Base-by-base conservation (phyloP, 176 grass and related monocot species). In the Oryza meridionalis region DNA sequence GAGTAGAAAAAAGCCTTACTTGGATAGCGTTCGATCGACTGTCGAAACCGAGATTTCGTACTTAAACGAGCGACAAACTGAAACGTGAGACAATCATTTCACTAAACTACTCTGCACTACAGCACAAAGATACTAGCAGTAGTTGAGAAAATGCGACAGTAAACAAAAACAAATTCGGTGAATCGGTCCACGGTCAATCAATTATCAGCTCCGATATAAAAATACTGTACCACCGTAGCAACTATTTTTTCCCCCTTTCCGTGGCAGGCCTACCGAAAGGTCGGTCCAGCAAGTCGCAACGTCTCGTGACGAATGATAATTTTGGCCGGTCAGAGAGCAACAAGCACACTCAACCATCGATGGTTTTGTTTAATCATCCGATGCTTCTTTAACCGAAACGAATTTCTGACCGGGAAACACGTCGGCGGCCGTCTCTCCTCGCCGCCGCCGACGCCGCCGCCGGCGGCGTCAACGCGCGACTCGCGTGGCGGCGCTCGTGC, bases 281-380 rank as follows among this genome's bases (percentile, higher is more conserved):
- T 31, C 29, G 29, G 29, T 31, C 0, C 25, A 16, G 50, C 50
- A 53, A 47, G 67, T 79, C 64, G 14, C 37, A 45, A 45, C 76
- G 0, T 22, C 59, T 65, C 37, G 3, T 25, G 3, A 25, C 24
- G 12, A 65, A 65, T 43, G 25, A 13, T 35, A 21, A 4, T 76
- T 76, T 59, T 37, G 50, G 50, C 50, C 17, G 29, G 73, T 58
- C 29, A n/a, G 50, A 76, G 33, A 76, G 73, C 73, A 22, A 59
- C 17, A 37, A 38, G 6, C 38, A 44, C 37, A 55, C 16, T 55
- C 51, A 55, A 55, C 19, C 16, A 19, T 19, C 51, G 16, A 55
- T 55, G 51, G 51, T 55, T 55, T 55, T 55, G 5, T 55, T 55
- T 55, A 55, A 55, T 55, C 51, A 55, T 21, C 38, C 69, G 4